Evolutionary conservation across 805 yeast genomes (phyloP).

Genomic region (Barnettozyma salicaria): DNA sequence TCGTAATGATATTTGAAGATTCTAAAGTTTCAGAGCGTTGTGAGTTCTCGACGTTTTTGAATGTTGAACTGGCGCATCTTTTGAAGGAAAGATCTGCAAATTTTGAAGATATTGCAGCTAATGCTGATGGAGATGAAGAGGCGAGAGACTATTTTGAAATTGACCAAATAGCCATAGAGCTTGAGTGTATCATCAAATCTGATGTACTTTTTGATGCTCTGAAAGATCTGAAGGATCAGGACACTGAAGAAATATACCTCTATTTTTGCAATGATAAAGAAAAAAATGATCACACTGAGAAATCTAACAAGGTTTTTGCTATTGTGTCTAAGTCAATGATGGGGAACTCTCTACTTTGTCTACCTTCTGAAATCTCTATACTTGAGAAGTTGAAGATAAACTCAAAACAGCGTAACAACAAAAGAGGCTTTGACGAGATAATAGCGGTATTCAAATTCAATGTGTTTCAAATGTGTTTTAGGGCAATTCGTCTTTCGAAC

Average conservation of each 20-base stretch:
- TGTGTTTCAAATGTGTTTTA: constrained; percentile 41
- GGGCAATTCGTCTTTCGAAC: constrained; percentile 44
- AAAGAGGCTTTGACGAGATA: constrained; percentile 2
- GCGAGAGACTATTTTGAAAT: constrained; percentile 7
- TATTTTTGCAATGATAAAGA: constrained; percentile 22
- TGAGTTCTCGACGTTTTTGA: constrained; percentile 43
- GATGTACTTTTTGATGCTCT: constrained; percentile 47
- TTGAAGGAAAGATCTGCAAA: constrained; percentile 22
- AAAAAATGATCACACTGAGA: constrained; percentile 24
- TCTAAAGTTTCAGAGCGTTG: constrained; percentile 48
- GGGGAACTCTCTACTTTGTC: constrained; percentile 59
- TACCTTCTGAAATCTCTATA: constrained; percentile 57
- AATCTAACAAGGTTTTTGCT: constrained; percentile 26
- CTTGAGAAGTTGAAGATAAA: constrained; percentile 51
- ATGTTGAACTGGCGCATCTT: constrained; percentile 22
- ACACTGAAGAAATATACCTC: constrained; percentile 44
- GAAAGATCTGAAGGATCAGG: constrained; percentile 50
- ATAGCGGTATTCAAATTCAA: constrained; percentile 37
- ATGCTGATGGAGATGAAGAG: constrained; percentile 24
- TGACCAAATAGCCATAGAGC: constrained; percentile 23
- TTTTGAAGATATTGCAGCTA: constrained; percentile 36
- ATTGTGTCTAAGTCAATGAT: constrained; percentile 67
- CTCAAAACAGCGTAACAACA: constrained; percentile 6
- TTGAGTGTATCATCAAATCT: constrained; percentile 50
- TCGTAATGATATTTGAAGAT: constrained; percentile 51